phyloP scores from a whole-genome alignment of 441 rosid genomes.

The Biscutella laevigata region DNA sequence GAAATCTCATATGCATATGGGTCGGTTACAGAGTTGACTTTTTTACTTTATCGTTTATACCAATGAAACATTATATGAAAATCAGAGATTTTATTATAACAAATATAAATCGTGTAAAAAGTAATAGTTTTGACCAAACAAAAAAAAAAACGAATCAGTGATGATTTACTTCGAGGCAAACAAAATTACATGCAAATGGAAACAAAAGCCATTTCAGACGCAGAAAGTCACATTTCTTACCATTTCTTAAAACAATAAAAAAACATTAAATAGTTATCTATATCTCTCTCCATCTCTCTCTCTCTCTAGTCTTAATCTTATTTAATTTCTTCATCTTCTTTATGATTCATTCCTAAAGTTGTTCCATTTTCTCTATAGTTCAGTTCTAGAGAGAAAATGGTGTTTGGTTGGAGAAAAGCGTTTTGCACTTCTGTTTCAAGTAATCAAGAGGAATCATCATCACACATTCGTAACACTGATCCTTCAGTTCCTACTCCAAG shows the following conservation, averaged over 20 bases:
- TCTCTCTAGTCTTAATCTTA: slow-evolving; percentile 22
- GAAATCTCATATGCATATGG: slow-evolving; percentile 17
- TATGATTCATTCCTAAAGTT: slow-evolving; percentile 10
- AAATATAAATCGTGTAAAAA: no score
- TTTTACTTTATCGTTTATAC: slow-evolving; percentile 10
- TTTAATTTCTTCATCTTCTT: slow-evolving; percentile 22
- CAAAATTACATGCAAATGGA: slow-evolving; percentile 19
- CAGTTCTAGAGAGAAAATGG: no score
- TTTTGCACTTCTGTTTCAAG: slow-evolving; percentile 72
- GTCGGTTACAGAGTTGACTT: slow-evolving; percentile 25
- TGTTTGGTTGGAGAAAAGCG: slow-evolving; percentile 84
- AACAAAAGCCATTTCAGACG: slow-evolving; percentile 19
- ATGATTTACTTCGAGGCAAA: slow-evolving; percentile 20
- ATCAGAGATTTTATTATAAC: no score
- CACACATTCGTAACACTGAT: slow-evolving; percentile 6
- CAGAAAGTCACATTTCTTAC: slow-evolving; percentile 11
- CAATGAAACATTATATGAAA: slow-evolving; percentile 4
- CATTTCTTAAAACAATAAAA: no score
- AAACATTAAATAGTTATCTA: neutral
- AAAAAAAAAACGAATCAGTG: neutral
- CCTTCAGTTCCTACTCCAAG: slow-evolving; percentile 27
- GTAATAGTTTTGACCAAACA: neutral
- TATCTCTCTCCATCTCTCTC: slow-evolving; percentile 6
- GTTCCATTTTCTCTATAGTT: slow-evolving; percentile 13
- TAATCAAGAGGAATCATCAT: slow-evolving; percentile 29